Percentiles rank a stretch among this genome's conserved stretches.
phyloP scores from a whole-genome alignment of 345 rosid genomes.

The Turnera subulata region DNA sequence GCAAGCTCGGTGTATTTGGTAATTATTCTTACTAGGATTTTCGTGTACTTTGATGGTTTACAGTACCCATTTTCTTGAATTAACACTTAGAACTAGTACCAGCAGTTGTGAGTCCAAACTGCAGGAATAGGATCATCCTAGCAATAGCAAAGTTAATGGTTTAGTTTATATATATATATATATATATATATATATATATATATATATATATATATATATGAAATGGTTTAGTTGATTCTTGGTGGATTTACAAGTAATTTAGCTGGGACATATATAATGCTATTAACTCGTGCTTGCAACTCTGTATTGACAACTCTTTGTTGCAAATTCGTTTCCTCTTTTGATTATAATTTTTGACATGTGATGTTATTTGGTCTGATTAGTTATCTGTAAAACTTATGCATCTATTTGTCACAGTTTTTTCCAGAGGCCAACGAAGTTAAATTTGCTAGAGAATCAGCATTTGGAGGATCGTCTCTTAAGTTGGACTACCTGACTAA shows the following conservation, averaged over 20 bases:
- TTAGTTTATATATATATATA: too few species aligned
- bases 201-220: too few species aligned
- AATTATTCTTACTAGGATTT: too few species aligned
- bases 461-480: conserved; percentile 75
- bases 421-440: conserved; percentile 95
- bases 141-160: too few species aligned
- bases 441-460: conserved; percentile 58
- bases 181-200: too few species aligned
- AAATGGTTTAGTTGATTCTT: too few species aligned
- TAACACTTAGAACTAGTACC: too few species aligned
- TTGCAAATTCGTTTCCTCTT: background rate
- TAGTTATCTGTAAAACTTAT: background rate
- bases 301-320: background rate
- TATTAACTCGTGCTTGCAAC: background rate
- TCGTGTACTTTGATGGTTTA: too few species aligned
- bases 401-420: conserved; percentile 46
- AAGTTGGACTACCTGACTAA: conserved; percentile 87
- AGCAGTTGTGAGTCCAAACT: too few species aligned
- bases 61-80: too few species aligned
- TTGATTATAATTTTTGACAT: background rate
- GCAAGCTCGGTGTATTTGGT: too few species aligned
- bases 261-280: background rate
- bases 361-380: background rate
- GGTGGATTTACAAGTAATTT: background rate
- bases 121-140: too few species aligned